Base-by-base conservation (phyloP, 2,329 filamentous ascomycete species). In the Fusarium proliferatum region DNA sequence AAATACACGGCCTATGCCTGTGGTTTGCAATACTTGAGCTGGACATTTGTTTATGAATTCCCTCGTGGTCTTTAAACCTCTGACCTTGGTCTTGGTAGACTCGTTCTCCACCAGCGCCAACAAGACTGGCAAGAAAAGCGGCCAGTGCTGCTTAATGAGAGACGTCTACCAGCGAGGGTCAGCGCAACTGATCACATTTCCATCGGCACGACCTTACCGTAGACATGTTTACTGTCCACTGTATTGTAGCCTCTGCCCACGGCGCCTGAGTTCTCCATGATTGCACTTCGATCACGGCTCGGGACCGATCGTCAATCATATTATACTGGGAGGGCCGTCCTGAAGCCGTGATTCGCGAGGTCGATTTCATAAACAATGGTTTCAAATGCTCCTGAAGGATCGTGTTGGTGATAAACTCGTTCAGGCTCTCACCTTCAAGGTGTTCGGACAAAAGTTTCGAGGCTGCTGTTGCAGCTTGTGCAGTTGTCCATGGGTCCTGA, bases 81-180 rank as follows among this genome's bases (percentile, higher is more conserved):
- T 84, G 4, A 82, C 79, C 69, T 91, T 90, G 68, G 89, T 83
- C 5, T 80, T 71, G 0, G 85, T 85, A 28, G 88, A 85, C 19
- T 86, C 79, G 74, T 94, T 92, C 78, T 95, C 93, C 34, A 91
- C 82, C 9, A 96, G 86, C 1, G 90, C 89, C 9, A 96, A 85
- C 7, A 96, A 83, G 0, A 92, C 90, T 2, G 94, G 94, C 4
- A 91, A 87, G 66, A 92, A 88, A 12, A 93, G 83, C 6, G 90
- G 89, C 92, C 93, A 96, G 75, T 90, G 83, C 16, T 84, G 79
- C 70, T 87, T 81, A 15, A 93, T 81, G 12, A 86, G 78, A 2
- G 77, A 39, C 56, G 79, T 73, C 86, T 89, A 28, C 55, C 28
- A 21, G 19, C 39, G 23, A 39, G 33, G 43, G 42, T 71, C 30